Evolutionary conservation across 192 early-diverging fungal species (phyloP).

Genomic region (Coemansia sp.): DNA sequence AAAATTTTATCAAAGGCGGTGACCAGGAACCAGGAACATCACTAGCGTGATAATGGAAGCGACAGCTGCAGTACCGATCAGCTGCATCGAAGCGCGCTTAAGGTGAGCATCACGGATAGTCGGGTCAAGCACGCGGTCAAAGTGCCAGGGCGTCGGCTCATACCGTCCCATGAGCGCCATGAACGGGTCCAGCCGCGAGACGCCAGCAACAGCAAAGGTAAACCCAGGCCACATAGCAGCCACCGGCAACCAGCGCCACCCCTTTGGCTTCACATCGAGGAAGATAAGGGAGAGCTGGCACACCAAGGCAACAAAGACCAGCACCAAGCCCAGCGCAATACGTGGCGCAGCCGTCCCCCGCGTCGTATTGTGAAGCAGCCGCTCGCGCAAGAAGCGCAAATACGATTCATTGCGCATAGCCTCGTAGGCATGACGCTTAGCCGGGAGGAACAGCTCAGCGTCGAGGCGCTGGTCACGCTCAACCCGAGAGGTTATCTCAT

Average conservation of each 20-base stretch:
- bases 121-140: slow-evolving; percentile 30
- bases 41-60: slow-evolving; percentile 37
- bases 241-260: slow-evolving; percentile 51
- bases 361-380: slow-evolving; percentile 47
- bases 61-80: slow-evolving; percentile 21
- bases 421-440: slow-evolving; percentile 52
- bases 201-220: slow-evolving; percentile 32
- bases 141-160: slow-evolving; percentile 38
- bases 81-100: slow-evolving; percentile 36
- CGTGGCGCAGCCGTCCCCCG: slow-evolving; percentile 45
- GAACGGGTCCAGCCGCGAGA: slow-evolving; percentile 44
- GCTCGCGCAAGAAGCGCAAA: slow-evolving; percentile 48
- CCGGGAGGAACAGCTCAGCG: slow-evolving; percentile 40
- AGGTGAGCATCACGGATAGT: slow-evolving; percentile 35
- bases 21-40: slow-evolving; percentile 46
- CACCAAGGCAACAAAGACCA: slow-evolving; percentile 42
- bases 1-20: slow-evolving; percentile 29
- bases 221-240: slow-evolving; percentile 45
- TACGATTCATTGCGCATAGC: slow-evolving; percentile 52
- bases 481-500: slow-evolving; percentile 32
- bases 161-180: slow-evolving; percentile 39
- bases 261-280: slow-evolving; percentile 49
- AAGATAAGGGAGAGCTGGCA: slow-evolving; percentile 48
- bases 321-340: slow-evolving; percentile 42
- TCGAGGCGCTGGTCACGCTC: slow-evolving; percentile 41